Percentiles rank a stretch among this genome's conserved stretches.
Evolutionary conservation across 441 rosid species (phyloP).

Genomic region (Codiaeum variegatum): DNA sequence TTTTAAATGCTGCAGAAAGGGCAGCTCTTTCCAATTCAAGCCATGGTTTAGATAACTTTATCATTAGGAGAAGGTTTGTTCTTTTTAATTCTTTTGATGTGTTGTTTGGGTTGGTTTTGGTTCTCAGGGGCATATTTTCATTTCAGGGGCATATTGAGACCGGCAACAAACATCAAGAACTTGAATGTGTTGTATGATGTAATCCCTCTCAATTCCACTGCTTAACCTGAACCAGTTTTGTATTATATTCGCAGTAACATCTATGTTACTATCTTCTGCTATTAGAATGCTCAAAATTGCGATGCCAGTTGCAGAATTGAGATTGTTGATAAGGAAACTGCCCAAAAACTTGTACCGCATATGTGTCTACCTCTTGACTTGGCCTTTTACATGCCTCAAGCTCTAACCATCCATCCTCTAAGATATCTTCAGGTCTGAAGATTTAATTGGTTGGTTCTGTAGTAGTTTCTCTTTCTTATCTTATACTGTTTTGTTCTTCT

Average conservation of each 20-base stretch:
- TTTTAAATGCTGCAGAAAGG: conserved; percentile 60
- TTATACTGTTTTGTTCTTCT: background rate
- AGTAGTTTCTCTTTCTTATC: conserved; percentile 11
- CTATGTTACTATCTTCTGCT: conserved; percentile 23
- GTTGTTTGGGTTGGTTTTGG: background rate
- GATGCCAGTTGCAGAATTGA: conserved; percentile 73
- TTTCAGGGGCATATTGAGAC: conserved; percentile 86
- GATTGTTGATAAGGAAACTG: conserved; percentile 47
- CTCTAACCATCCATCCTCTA: conserved; percentile 71
- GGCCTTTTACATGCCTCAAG: conserved; percentile 82
- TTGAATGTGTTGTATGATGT: conserved; percentile 55
- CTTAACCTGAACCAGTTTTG: conserved; percentile 16
- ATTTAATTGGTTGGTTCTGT: background rate
- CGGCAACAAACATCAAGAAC: conserved; percentile 67
- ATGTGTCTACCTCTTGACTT: conserved; percentile 51
- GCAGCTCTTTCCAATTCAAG: conserved; percentile 35
- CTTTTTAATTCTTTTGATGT: background rate
- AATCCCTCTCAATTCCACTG: conserved; percentile 26
- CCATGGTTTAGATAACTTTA: conserved; percentile 29
- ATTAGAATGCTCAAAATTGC: conserved; percentile 79
- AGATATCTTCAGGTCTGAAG: conserved; percentile 67
- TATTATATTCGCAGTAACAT: conserved; percentile 19
- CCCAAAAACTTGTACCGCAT: conserved; percentile 60
- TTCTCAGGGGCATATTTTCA: conserved; percentile 14
- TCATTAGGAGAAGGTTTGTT: conserved; percentile 76